Evolutionary conservation across 768 basidiomycete species (phyloP), one percentile per base, ranked within the genome.

Genomic region (Fomitopsis pulvina): DNA sequence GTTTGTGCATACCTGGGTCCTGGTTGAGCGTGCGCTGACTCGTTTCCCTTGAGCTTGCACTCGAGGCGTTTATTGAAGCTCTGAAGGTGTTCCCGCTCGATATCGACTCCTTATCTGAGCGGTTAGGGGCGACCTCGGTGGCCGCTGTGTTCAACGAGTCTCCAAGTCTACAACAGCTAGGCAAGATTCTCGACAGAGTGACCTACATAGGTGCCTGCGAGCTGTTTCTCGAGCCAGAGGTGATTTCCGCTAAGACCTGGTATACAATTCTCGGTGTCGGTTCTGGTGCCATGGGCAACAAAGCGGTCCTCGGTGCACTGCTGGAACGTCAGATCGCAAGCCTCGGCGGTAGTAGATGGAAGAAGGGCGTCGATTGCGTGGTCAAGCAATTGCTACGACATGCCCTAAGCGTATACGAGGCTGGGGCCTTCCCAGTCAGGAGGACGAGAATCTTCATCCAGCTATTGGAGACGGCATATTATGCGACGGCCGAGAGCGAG

Each of bases 131-230:
- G 9, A 56, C 57, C 10, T 45, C 65, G 12, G 55, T 64, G 4
- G 56, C 60, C 3, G 54, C 54, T 4, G 30, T 77, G 10, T 80
- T 81, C 55, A 67, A 67, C n/a, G 47, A 65, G 0, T 71, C 68
- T 11, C 58, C 70, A 24, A 58, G 67, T 1, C 63, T 79, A 29
- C 79, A 74, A 54, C 83, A 86, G 49, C 72, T 88, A 5, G 76
- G 70, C 0, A 63, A 67, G 7, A 74, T 89, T 37, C 57, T 91
- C 16, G 85, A 89, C 52, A 70, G 81, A 18, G 67, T 82, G 21
- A 83, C 87, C 0, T 84, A 82, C 51, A 71, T 85, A 21, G 83
- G 78, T 11, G 67, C 77, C 2, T 85, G 77, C 60, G 87, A 91
- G 25, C 75, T 91, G 4, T 68, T 86, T 25, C 67, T 85, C 41